phyloP scores from a whole-genome alignment of 2,329 filamentous ascomycete genomes.

The Verticillium nonalfalfae region DNA sequence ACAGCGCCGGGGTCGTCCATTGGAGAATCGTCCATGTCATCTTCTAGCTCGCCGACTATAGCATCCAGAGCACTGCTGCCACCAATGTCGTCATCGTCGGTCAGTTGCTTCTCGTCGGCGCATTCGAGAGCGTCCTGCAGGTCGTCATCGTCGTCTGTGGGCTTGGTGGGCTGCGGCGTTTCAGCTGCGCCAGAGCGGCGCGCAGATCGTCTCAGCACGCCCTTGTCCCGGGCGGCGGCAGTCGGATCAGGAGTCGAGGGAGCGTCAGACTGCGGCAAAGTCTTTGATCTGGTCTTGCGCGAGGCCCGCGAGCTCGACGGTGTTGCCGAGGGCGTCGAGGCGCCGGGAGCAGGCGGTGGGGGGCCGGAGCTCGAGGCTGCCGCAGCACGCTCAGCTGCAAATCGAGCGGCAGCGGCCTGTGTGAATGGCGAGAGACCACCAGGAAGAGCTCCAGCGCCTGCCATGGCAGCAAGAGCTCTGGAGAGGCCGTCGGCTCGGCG shows the following conservation, averaged over 20 bases:
- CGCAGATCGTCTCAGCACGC: slow-evolving; percentile 53
- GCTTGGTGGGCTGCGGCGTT: slow-evolving; percentile 41
- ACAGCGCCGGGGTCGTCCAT: slow-evolving; percentile 80
- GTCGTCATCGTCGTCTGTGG: slow-evolving; percentile 53
- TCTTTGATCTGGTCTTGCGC: slow-evolving; percentile 41
- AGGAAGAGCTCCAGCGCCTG: slow-evolving; percentile 58
- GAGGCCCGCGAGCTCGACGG: slow-evolving; percentile 36
- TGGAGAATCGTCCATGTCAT: slow-evolving; percentile 69
- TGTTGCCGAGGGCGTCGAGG: slow-evolving; percentile 32
- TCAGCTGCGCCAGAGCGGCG: slow-evolving; percentile 50
- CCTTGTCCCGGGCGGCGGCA: slow-evolving; percentile 51
- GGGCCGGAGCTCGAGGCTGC: slow-evolving; percentile 27
- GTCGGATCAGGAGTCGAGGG: slow-evolving; percentile 36
- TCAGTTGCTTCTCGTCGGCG: slow-evolving; percentile 82
- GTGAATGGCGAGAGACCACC: slow-evolving; percentile 30
- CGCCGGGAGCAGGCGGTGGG: slow-evolving; percentile 27
- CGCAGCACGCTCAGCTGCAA: slow-evolving; percentile 34
- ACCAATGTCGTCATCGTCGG: slow-evolving; percentile 62
- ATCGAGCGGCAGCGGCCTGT: slow-evolving; percentile 35
- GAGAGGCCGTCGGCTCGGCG: slow-evolving; percentile 58
- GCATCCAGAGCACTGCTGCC: slow-evolving; percentile 68
- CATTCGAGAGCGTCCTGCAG: slow-evolving; percentile 75
- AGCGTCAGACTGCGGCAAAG: slow-evolving; percentile 29
- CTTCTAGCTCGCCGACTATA: slow-evolving; percentile 85
- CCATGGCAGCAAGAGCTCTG: slow-evolving; percentile 68